Conservation (phyloP, 805 yeast species). For the Metschnikowia noctiluminum region DNA sequence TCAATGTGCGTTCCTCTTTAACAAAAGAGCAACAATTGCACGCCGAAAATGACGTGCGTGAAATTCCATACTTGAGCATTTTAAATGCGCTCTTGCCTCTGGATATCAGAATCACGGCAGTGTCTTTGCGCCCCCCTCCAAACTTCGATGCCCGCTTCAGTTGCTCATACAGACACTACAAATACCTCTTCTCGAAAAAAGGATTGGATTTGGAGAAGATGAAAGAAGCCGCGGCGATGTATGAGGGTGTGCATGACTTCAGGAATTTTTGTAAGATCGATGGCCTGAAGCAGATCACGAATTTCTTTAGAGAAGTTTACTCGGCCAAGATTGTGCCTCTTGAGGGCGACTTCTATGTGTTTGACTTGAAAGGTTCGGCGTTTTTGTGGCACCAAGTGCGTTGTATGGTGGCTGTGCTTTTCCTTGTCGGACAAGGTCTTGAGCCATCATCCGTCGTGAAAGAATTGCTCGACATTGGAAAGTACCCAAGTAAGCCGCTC, state of each 20-base stretch:
- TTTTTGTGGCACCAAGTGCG: conserved; percentile 98
- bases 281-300: conserved; percentile 87
- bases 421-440: conserved; percentile 73
- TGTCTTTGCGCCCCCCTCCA: conserved; percentile 78
- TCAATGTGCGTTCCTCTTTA: conserved; percentile 69
- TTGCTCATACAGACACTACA: conserved; percentile 81
- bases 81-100: conserved; percentile 75
- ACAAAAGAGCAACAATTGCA: conserved; percentile 58
- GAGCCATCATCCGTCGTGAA: conserved; percentile 60
- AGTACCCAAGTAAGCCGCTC: conserved; percentile 64
- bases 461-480: conserved; percentile 55
- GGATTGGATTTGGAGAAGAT: conserved; percentile 62
- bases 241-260: conserved; percentile 81
- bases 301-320: conserved; percentile 63
- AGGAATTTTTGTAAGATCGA: conserved; percentile 93
- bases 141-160: conserved; percentile 91
- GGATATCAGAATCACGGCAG: conserved; percentile 79
- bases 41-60: conserved; percentile 56
- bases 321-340: conserved; percentile 45
- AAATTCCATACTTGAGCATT: conserved; percentile 71
- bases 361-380: conserved; percentile 83
- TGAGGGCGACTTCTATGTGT: conserved; percentile 51
- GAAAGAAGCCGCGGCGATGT: conserved; percentile 61
- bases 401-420: conserved; percentile 84
- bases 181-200: conserved; percentile 64